Percentiles rank a stretch among this genome's conserved stretches.
Evolutionary conservation across 163 green algal species (phyloP).

Genomic region (Chlamydomonas reinhardtii): DNA sequence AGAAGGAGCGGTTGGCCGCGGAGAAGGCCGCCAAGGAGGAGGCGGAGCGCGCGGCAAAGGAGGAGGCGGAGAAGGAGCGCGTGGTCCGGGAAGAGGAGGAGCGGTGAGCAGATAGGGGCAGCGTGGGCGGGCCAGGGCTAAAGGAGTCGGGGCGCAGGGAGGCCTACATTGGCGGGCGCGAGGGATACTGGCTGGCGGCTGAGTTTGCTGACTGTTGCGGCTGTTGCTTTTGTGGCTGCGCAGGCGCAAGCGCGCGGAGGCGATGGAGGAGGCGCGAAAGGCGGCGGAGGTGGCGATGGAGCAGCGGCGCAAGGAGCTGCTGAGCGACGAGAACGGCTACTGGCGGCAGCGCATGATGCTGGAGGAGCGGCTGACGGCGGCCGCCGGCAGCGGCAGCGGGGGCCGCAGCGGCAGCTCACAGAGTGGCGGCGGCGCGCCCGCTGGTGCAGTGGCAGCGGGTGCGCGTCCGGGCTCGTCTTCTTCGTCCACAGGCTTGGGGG

Average conservation of each 20-base stretch:
- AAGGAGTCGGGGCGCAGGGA: too few relatives aligned
- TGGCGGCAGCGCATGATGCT: slow-evolving; percentile 80
- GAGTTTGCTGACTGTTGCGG: too few relatives aligned
- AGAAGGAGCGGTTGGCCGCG: slow-evolving; percentile 70
- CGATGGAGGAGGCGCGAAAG: slow-evolving; percentile 55
- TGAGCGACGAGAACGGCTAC: slow-evolving; percentile 82
- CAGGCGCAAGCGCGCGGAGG: slow-evolving; percentile 60
- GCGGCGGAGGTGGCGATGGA: slow-evolving; percentile 79
- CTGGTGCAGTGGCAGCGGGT: too few relatives aligned
- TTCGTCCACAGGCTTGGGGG: not conserved
- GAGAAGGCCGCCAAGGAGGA: slow-evolving; percentile 53
- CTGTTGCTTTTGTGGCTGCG: too few relatives aligned
- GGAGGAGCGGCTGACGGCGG: slow-evolving; percentile 55
- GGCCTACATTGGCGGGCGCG: too few relatives aligned
- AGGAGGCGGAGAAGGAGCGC: slow-evolving; percentile 48
- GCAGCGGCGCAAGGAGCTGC: slow-evolving; percentile 76
- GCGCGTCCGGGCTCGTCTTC: too few relatives aligned
- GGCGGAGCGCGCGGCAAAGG: slow-evolving; percentile 29
- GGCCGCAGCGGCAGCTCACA: not conserved
- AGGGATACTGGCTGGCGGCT: too few relatives aligned
- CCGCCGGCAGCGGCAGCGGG: not conserved
- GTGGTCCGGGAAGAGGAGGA: slow-evolving; percentile 52
- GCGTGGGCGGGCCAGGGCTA: too few relatives aligned
- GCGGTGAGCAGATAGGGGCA: slow-evolving; percentile 19
- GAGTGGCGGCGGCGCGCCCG: not conserved